phyloP scores from a whole-genome alignment of 1,284 basidiomycete genomes.

The Sphagnurus paluster region DNA sequence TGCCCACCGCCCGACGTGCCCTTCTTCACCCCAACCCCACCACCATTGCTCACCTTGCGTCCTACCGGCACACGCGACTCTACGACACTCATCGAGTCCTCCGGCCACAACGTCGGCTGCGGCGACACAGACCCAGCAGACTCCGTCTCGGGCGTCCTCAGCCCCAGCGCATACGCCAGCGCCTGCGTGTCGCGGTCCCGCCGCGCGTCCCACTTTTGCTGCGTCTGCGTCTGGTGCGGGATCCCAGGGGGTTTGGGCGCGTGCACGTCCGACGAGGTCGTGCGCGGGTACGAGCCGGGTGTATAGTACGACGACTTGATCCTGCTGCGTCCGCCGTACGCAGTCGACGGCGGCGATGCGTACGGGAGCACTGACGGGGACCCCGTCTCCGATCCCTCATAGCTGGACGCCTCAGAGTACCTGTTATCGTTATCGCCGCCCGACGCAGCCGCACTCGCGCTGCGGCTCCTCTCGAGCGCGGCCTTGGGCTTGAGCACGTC shows the following conservation, averaged over 20 bases:
- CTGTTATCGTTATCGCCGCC: constrained; percentile 23
- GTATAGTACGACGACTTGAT: constrained; percentile 71
- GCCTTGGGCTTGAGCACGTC: constrained; percentile 36
- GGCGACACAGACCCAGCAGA: constrained; percentile 37
- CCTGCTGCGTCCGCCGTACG: constrained; percentile 52
- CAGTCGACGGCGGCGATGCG: constrained; percentile 28
- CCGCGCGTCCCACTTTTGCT: constrained; percentile 41
- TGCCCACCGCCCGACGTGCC: constrained; percentile 4
- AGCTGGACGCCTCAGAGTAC: constrained; percentile 46
- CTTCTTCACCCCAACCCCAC: constrained; percentile 21
- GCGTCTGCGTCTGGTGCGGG: constrained; percentile 5
- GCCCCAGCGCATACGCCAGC: constrained; percentile 53
- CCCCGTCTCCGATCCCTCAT: constrained; percentile 52
- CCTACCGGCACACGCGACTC: constrained; percentile 31
- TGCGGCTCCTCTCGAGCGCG: constrained; percentile 33
- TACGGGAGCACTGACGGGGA: constrained; percentile 42
- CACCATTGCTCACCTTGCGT: constrained; percentile 3
- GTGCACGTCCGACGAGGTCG: constrained; percentile 36
- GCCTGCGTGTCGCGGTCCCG: constrained; percentile 52
- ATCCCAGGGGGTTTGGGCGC: not conserved
- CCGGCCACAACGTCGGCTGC: constrained; percentile 64
- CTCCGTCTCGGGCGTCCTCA: constrained; percentile 42
- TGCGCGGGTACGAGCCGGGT: constrained; percentile 53
- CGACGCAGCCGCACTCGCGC: constrained; percentile 26
- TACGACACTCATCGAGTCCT: constrained; percentile 67